Evolutionary conservation across 306 rosid species (phyloP).

Genomic region (Medicago ruthenica): DNA sequence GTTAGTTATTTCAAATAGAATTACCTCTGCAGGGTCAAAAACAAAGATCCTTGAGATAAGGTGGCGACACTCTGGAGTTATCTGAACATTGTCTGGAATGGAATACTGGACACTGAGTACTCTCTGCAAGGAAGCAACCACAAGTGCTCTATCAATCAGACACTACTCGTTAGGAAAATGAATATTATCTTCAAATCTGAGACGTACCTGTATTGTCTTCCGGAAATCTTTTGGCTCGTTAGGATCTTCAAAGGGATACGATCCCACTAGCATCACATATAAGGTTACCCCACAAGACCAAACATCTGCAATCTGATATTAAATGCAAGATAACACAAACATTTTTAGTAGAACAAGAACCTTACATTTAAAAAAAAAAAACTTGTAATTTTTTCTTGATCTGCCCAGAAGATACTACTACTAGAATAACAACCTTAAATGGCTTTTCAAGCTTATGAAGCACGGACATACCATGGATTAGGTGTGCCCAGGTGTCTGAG

Average conservation of each 20-base stretch:
- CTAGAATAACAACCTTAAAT: constrained; percentile 7
- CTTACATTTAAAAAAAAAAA: background rate
- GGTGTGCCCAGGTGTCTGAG: no score
- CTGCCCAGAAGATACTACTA: background rate
- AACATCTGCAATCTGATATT: constrained; percentile 84
- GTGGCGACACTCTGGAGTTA: constrained; percentile 74
- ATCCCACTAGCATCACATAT: constrained; percentile 88
- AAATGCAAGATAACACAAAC: constrained; percentile 37
- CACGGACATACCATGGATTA: no score
- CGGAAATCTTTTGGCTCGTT: constrained; percentile 84
- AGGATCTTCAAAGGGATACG: constrained; percentile 95
- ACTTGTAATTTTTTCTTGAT: background rate
- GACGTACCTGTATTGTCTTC: constrained; percentile 81
- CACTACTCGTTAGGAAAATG: constrained; percentile 12
- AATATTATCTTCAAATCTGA: constrained; percentile 16
- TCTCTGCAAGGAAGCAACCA: constrained; percentile 61
- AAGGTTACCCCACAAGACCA: constrained; percentile 99
- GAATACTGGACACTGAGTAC: constrained; percentile 83
- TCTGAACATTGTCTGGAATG: constrained; percentile 74
- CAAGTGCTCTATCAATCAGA: constrained; percentile 41
- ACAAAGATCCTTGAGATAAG: constrained; percentile 90
- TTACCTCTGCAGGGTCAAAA: constrained; percentile 79
- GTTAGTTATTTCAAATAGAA: constrained; percentile 13
- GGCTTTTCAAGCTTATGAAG: background rate
- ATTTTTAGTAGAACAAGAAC: background rate